These are phyloP conservation scores for Backusella psychrophila DNA, from an alignment of 192 early-diverging fungal genomes.

Conservation along the genomic window DNA sequence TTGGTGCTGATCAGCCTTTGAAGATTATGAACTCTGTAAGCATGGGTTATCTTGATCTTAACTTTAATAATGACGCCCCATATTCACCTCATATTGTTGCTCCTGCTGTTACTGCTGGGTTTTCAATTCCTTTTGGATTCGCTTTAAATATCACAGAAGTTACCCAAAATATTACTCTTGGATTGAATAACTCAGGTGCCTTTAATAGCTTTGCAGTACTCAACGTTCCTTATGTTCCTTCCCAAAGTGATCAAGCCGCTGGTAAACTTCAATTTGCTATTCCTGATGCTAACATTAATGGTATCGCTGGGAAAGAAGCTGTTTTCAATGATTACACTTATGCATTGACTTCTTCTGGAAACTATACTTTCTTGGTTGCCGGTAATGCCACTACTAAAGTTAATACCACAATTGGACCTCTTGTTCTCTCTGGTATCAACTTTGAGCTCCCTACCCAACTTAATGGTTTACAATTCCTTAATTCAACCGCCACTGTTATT, in stretches of 20 bases:
- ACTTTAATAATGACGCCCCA: slow-evolving; percentile 39
- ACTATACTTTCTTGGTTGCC: slow-evolving; percentile 40
- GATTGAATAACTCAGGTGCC: slow-evolving; percentile 14
- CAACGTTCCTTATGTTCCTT: slow-evolving; percentile 32
- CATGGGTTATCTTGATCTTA: slow-evolving; percentile 53
- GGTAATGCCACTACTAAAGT: slow-evolving; percentile 51
- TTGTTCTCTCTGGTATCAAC: slow-evolving; percentile 48
- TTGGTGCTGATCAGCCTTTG: slow-evolving; percentile 38
- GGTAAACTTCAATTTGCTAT: slow-evolving; percentile 51
- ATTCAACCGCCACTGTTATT: slow-evolving; percentile 47
- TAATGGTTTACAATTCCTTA: slow-evolving; percentile 56
- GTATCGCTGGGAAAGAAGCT: slow-evolving; percentile 37
- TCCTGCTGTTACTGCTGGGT: slow-evolving; percentile 42
- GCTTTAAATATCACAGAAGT: slow-evolving; percentile 52
- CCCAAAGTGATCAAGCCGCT: slow-evolving; percentile 38
- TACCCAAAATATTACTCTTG: slow-evolving; percentile 49
- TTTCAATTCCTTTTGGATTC: slow-evolving; percentile 63
- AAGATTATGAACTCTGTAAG: slow-evolving; percentile 50
- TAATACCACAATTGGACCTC: slow-evolving; percentile 54
- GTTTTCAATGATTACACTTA: slow-evolving; percentile 53
- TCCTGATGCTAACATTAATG: slow-evolving; percentile 40
- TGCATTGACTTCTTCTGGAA: slow-evolving; percentile 40
- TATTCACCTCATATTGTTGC: slow-evolving; percentile 51
- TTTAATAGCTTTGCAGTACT: slow-evolving; percentile 36
- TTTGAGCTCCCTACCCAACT: slow-evolving; percentile 50